Evolutionary conservation across 371 early-diverging fungal species (phyloP), one percentile per base, ranked within the genome.

Genomic region (Parasitella parasitica): DNA sequence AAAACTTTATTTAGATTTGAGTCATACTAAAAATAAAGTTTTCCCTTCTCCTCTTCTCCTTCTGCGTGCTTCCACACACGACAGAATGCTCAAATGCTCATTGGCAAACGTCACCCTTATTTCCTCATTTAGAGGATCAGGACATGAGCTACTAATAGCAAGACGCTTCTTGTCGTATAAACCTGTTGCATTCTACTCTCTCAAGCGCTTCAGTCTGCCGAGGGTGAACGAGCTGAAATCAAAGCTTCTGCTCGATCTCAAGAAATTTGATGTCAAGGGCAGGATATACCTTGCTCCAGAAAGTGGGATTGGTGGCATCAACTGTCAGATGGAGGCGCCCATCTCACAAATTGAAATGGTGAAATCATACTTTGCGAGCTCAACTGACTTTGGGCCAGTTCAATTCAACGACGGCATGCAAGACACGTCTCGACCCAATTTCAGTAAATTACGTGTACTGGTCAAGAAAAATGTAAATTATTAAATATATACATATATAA

Each of bases 321-420:
- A 92, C 60, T 89, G 88, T 30, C 92, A 92, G 74, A 75, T 91
- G 51, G 84, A 88, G 37, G 82, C 86, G 30, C 90, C 90, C 28
- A 60, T 66, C 6, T 61, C 70, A 5, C 73, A 78, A 18, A 58
- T 87, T 3, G 71, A 37, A 4, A 12, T 12, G 2, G 60, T 86
- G 26, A 81, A 82, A 22, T n/a, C 48, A 12, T 80, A 76, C 63
- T 77, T 87, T 49, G 71, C 75, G 30, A 4, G 18, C 1, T 52
- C 67, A 8, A 34, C 62, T 2, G 39, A 71, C 48, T 72, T 63
- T 24, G 68, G 69, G 6, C 67, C 62, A 2, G 66, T 74, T 28
- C 70, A 68, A 22, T 91, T 86, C 60, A 91, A 88, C 51, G 79
- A 78, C 63, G 87, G 89, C 34, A 83, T 90, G 41, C 69, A 81